phyloP scores from a whole-genome alignment of 768 basidiomycete species.

The Asterophora lycoperdoides region DNA sequence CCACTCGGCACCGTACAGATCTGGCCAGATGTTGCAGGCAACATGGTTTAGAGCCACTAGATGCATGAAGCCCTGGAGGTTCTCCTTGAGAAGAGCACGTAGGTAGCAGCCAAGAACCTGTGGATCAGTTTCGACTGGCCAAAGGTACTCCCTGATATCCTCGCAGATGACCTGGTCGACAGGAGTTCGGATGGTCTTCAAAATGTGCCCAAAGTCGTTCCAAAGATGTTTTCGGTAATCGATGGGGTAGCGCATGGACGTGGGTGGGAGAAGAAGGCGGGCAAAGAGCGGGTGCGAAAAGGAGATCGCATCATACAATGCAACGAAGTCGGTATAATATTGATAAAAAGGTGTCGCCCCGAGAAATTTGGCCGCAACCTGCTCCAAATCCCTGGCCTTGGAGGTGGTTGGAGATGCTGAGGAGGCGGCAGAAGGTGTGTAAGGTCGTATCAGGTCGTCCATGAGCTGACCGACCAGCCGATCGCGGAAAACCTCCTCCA shows the following conservation, averaged over 20 bases:
- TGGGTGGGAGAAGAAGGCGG: slow-evolving; percentile 68
- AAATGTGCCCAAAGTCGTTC: slow-evolving; percentile 68
- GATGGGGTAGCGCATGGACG: slow-evolving; percentile 67
- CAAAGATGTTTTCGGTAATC: slow-evolving; percentile 87
- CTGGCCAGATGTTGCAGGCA: slow-evolving; percentile 70
- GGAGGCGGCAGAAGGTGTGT: slow-evolving; percentile 33
- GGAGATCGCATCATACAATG: slow-evolving; percentile 87
- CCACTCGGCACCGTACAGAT: slow-evolving; percentile 32
- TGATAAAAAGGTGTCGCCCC: slow-evolving; percentile 85
- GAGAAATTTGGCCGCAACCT: slow-evolving; percentile 54
- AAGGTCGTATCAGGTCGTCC: slow-evolving; percentile 54
- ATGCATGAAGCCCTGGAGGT: slow-evolving; percentile 54
- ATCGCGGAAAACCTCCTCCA: slow-evolving; percentile 82
- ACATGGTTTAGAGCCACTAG: slow-evolving; percentile 77
- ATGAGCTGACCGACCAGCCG: slow-evolving; percentile 53
- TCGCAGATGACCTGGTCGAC: slow-evolving; percentile 49
- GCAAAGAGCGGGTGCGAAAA: slow-evolving; percentile 78
- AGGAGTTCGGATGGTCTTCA: slow-evolving; percentile 54
- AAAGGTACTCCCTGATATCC: slow-evolving; percentile 59
- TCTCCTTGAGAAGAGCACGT: slow-evolving; percentile 44
- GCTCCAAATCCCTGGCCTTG: slow-evolving; percentile 42
- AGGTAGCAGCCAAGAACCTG: slow-evolving; percentile 64
- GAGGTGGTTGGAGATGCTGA: slow-evolving; percentile 17
- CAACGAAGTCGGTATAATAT: slow-evolving; percentile 88
- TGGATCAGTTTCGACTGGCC: slow-evolving; percentile 62